Evolutionary conservation across 495 filamentous ascomycete species (phyloP).

Genomic region (Talaromyces proteolyticus): DNA sequence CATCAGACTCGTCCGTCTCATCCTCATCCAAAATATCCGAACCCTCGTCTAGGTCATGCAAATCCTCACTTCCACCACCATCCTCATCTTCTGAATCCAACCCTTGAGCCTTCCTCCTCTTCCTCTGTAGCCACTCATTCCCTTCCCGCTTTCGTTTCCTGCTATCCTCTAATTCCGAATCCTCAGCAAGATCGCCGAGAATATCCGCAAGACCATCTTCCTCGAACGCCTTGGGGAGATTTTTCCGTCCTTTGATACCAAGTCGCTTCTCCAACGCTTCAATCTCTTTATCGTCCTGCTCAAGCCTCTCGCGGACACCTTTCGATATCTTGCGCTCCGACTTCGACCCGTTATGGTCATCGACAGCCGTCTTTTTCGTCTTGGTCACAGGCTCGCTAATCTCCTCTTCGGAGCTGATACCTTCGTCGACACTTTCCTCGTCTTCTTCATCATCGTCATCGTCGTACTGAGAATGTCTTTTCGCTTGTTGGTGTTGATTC

Average conservation of each 20-base stretch:
- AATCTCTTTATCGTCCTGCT: slow-evolving; percentile 78
- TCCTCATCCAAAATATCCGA: slow-evolving; percentile 12
- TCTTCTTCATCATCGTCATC: slow-evolving; percentile 22
- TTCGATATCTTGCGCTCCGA: slow-evolving; percentile 43
- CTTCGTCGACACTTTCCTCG: slow-evolving; percentile 18
- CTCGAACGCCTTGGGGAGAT: slow-evolving; percentile 64
- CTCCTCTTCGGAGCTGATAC: slow-evolving; percentile 16
- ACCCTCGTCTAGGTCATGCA: slow-evolving; percentile 10
- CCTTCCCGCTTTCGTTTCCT: slow-evolving; percentile 50
- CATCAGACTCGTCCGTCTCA: slow-evolving; percentile 18
- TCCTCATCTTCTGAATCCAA: slow-evolving; percentile 21
- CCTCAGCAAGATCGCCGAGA: slow-evolving; percentile 61
- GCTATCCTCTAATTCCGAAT: slow-evolving; percentile 37
- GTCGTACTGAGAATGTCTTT: slow-evolving; percentile 5
- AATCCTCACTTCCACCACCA: slow-evolving; percentile 16
- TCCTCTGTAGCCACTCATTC: slow-evolving; percentile 52
- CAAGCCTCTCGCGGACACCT: slow-evolving; percentile 56
- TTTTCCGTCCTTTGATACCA: slow-evolving; percentile 75
- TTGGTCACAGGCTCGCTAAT: slow-evolving; percentile 16
- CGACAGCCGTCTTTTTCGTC: slow-evolving; percentile 31
- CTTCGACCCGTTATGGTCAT: slow-evolving; percentile 17
- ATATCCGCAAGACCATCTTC: slow-evolving; percentile 83
- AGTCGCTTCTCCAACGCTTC: slow-evolving; percentile 83
- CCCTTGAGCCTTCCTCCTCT: slow-evolving; percentile 60
- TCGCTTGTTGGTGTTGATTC: neutral